Evolutionary conservation across 345 rosid genomes (phyloP).

Genomic region (Ceriops decandra): DNA sequence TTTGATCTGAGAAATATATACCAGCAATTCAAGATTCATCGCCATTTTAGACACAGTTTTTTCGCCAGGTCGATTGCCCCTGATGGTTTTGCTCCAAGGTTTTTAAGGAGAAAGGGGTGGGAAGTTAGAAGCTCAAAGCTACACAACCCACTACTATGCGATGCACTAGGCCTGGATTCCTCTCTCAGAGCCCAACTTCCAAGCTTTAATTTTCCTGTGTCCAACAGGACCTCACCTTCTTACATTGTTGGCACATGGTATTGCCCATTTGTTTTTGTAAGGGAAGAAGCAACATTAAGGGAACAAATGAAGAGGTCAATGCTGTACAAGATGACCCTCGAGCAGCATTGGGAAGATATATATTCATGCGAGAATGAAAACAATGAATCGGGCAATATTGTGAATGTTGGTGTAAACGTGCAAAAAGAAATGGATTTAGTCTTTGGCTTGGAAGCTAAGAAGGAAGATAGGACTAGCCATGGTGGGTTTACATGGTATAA

Average conservation of each 20-base stretch:
- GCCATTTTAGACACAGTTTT: slow-evolving; percentile 38
- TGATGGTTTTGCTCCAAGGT: slow-evolving; percentile 54
- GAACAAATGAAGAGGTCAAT: slow-evolving; percentile 52
- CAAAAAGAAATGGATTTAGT: slow-evolving; percentile 40
- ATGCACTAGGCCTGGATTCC: slow-evolving; percentile 64
- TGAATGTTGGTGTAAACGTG: slow-evolving; percentile 35
- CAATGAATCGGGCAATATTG: slow-evolving; percentile 6
- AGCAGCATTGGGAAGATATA: slow-evolving; percentile 70
- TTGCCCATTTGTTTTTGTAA: slow-evolving; percentile 66
- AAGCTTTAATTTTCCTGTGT: slow-evolving; percentile 36
- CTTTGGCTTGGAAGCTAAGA: slow-evolving; percentile 44
- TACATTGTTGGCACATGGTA: slow-evolving; percentile 68
- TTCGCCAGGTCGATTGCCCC: slow-evolving; percentile 50
- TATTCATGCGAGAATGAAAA: slow-evolving; percentile 33
- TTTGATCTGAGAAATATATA: slow-evolving; percentile 57
- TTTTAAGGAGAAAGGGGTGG: slow-evolving; percentile 68
- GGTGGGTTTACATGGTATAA: slow-evolving; percentile 60
- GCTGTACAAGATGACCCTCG: slow-evolving; percentile 56
- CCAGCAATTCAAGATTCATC: slow-evolving; percentile 54
- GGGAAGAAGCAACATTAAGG: slow-evolving; percentile 39
- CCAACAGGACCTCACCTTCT: slow-evolving; percentile 32
- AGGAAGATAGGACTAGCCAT: slow-evolving; percentile 23
- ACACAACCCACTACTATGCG: slow-evolving; percentile 35
- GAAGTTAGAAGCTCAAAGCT: slow-evolving; percentile 35
- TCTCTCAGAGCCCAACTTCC: slow-evolving; percentile 54